Evolutionary conservation across 1,284 basidiomycete genomes (phyloP).

Genomic region (Porogramme epimiltina): DNA sequence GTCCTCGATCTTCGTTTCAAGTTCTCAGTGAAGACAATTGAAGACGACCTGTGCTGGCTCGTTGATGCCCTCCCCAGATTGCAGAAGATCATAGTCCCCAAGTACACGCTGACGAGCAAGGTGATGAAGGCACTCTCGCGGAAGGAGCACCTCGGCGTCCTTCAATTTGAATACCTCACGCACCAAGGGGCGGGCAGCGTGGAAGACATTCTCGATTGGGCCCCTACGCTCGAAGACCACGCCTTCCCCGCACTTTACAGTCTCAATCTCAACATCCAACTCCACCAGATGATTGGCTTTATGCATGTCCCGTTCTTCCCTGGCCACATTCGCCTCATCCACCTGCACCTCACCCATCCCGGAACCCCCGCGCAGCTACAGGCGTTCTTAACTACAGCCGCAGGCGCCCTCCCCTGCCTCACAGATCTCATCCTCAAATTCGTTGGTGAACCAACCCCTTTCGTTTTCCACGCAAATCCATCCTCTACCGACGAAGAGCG

Average conservation of each 20-base stretch:
- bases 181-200: slow-evolving; percentile 44
- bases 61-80: slow-evolving; percentile 46
- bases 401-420: slow-evolving; percentile 49
- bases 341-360: slow-evolving; percentile 28
- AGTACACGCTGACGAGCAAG: slow-evolving; percentile 47
- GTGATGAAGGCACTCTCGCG: slow-evolving; percentile 49
- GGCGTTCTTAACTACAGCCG: slow-evolving; percentile 44
- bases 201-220: slow-evolving; percentile 44
- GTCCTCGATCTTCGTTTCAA: slow-evolving; percentile 44
- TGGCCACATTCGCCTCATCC: slow-evolving; percentile 45
- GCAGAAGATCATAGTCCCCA: slow-evolving; percentile 50
- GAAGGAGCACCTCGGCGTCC: slow-evolving; percentile 42
- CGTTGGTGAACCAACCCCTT: slow-evolving; percentile 13
- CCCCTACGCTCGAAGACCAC: slow-evolving; percentile 44
- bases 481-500: slow-evolving; percentile 30
- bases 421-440: slow-evolving; percentile 40
- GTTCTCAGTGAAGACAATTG: slow-evolving; percentile 38
- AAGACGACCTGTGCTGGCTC: slow-evolving; percentile 39
- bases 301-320: slow-evolving; percentile 48
- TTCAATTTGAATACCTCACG: slow-evolving; percentile 52
- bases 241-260: slow-evolving; percentile 59
- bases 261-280: slow-evolving; percentile 45
- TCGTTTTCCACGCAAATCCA: slow-evolving; percentile 7
- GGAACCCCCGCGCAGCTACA: slow-evolving; percentile 44
- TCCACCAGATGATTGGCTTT: slow-evolving; percentile 49